A percentile compares a stretch with the other conserved stretches of the same genome.
These are phyloP conservation scores for Volutella citrinella DNA, from an alignment of 2,329 filamentous ascomycete species.

Conservation along the genomic window DNA sequence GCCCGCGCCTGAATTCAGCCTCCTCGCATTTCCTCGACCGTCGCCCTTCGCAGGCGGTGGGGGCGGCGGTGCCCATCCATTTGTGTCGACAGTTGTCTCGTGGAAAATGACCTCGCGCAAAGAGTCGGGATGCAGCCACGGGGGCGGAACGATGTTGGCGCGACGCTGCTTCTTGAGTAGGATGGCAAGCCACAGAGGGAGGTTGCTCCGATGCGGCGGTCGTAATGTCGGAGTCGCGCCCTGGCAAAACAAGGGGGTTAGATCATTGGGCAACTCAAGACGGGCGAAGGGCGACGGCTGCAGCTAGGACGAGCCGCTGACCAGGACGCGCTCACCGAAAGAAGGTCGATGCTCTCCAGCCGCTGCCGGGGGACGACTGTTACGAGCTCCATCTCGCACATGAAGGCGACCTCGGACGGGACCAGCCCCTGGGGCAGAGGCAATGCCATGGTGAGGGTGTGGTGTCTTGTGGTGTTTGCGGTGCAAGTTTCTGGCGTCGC, in stretches of 20 bases:
- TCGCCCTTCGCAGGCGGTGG: slow-evolving; percentile 57
- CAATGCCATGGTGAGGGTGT: slow-evolving; percentile 41
- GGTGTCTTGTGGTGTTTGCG: slow-evolving; percentile 3
- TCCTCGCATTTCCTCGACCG: slow-evolving; percentile 39
- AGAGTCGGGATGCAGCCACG: slow-evolving; percentile 79
- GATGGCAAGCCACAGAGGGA: slow-evolving; percentile 93
- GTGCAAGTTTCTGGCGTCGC: slow-evolving; percentile 12
- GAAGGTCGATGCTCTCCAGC: slow-evolving; percentile 78
- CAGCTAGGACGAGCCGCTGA: too few species aligned
- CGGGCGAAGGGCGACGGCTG: too few species aligned
- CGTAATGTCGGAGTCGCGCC: slow-evolving; percentile 73
- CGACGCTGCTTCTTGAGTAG: slow-evolving; percentile 92
- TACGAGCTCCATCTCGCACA: slow-evolving; percentile 97
- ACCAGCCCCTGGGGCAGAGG: slow-evolving; percentile 59
- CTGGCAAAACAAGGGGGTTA: slow-evolving; percentile 43
- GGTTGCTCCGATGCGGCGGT: slow-evolving; percentile 73
- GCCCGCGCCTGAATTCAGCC: slow-evolving; percentile 25
- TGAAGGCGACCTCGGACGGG: slow-evolving; percentile 85
- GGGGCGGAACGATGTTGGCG: slow-evolving; percentile 86
- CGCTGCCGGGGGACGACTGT: slow-evolving; percentile 89
- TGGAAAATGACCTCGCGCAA: slow-evolving; percentile 75
- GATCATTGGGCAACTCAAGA: slow-evolving; percentile 13
- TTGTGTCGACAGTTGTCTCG: slow-evolving; percentile 70
- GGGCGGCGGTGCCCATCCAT: slow-evolving; percentile 75
- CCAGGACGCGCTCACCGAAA: slow-evolving; percentile 64